phyloP scores from a whole-genome alignment of 2,329 filamentous ascomycete genomes.

The Colletotrichum australisinense region DNA sequence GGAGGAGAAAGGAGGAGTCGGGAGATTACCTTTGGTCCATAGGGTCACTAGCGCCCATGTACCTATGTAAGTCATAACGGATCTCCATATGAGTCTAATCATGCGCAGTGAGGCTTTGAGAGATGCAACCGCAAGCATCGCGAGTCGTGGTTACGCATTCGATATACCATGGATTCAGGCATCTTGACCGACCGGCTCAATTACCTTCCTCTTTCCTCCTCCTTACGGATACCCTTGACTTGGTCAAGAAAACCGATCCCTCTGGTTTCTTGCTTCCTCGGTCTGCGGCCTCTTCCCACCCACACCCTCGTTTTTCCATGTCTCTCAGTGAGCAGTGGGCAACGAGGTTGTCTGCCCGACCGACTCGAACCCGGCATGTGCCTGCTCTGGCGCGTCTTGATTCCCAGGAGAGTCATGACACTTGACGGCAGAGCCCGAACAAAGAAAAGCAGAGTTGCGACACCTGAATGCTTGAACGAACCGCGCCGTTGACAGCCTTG shows the following conservation, averaged over 20 bases:
- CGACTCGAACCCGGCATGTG: conserved; percentile 11
- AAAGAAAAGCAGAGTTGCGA: conserved; percentile 5
- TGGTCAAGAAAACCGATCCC: neutral
- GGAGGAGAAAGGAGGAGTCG: conserved; percentile 16
- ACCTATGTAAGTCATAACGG: conserved; percentile 35
- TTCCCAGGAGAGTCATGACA: conserved; percentile 23
- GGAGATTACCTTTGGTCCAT: conserved; percentile 32
- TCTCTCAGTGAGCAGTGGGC: neutral
- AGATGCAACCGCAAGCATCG: conserved; percentile 28
- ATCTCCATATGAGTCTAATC: conserved; percentile 34
- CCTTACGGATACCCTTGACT: neutral
- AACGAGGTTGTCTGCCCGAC: neutral
- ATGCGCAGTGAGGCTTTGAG: conserved; percentile 32
- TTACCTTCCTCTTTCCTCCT: conserved; percentile 31
- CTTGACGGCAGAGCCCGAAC: conserved; percentile 29
- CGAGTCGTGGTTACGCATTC: conserved; percentile 32
- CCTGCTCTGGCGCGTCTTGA: conserved; percentile 19
- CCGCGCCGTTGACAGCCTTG: conserved; percentile 24
- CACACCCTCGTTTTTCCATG: neutral
- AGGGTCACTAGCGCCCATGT: conserved; percentile 29
- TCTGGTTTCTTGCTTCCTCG: neutral
- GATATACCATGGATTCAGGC: conserved; percentile 12
- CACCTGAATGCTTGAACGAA: conserved; percentile 30
- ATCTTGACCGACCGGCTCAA: conserved; percentile 16
- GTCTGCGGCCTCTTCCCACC: neutral